Percentiles rank a stretch among this genome's conserved stretches.
These are phyloP conservation scores for Penicillium mononematosum DNA, from an alignment of 495 filamentous ascomycete species.

Conservation along the genomic window DNA sequence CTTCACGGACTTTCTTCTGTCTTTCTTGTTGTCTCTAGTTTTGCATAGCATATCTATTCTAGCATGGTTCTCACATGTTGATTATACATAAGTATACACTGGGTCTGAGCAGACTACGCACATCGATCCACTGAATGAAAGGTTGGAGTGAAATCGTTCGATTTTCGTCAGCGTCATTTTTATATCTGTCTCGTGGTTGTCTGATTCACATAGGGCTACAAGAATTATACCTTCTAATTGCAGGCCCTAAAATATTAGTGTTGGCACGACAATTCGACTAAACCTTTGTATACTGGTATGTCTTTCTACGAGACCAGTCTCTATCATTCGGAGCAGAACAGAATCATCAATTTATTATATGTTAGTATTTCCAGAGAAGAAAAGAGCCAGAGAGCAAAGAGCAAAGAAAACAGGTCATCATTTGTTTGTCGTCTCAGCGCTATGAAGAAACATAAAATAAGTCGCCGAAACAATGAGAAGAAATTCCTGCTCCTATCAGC, in stretches of 20 bases:
- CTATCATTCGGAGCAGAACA: not conserved
- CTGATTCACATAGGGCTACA: no score
- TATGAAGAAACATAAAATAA: constrained; percentile 36
- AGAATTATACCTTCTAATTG: no score
- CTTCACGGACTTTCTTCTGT: not conserved
- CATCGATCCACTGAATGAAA: not conserved
- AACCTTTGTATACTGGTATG: not conserved
- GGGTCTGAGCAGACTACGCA: not conserved
- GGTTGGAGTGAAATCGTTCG: not conserved
- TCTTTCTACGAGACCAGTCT: not conserved
- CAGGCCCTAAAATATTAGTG: no score
- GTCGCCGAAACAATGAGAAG: constrained; percentile 31
- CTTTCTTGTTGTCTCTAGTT: not conserved
- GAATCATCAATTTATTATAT: constrained; percentile 1
- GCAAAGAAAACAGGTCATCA: constrained; percentile 30
- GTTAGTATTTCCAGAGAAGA: constrained; percentile 1
- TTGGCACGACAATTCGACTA: no score
- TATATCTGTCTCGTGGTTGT: not conserved
- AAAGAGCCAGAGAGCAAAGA: not conserved
- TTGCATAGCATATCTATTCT: not conserved
- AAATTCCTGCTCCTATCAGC: constrained; percentile 37
- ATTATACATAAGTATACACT: not conserved
- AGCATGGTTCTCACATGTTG: not conserved
- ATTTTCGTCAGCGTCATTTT: not conserved
- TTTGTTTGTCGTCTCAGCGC: constrained; percentile 39